Evolutionary conservation across 805 yeast genomes (phyloP).

Genomic region (Metschnikowia colocasiae): DNA sequence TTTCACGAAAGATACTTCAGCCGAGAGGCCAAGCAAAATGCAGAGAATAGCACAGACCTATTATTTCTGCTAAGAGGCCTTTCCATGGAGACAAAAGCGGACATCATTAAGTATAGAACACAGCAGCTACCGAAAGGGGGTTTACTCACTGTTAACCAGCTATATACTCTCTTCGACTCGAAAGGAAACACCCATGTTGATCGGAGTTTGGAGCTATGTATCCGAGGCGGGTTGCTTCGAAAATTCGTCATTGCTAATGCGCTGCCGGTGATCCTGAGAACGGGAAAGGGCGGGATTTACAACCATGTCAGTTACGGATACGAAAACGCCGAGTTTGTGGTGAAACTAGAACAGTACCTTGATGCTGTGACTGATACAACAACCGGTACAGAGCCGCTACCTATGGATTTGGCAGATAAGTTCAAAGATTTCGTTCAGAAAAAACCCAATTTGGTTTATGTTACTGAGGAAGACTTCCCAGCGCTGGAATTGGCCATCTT

Average conservation of each 20-base stretch:
- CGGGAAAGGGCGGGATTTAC: constrained; percentile 23
- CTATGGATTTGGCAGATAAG: constrained; percentile 17
- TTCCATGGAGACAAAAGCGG: constrained; percentile 34
- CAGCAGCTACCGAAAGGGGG: constrained; percentile 34
- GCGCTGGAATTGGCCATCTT: constrained; percentile 29
- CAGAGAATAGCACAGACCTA: constrained; percentile 22
- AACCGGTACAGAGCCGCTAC: constrained; percentile 11
- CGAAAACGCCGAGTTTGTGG: constrained; percentile 39
- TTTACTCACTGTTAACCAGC: constrained; percentile 42
- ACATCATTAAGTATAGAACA: constrained; percentile 31
- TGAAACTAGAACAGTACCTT: constrained; percentile 24
- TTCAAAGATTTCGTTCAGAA: constrained; percentile 21
- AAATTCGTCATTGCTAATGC: constrained; percentile 43
- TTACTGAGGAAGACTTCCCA: constrained; percentile 23
- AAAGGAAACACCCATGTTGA: constrained; percentile 51
- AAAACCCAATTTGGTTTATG: constrained; percentile 29
- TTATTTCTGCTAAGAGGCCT: constrained; percentile 35
- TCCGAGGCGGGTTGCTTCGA: constrained; percentile 35
- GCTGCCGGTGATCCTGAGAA: constrained; percentile 41
- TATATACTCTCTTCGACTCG: constrained; percentile 45
- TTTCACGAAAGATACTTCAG: constrained; percentile 25
- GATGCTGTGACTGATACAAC: constrained; percentile 16
- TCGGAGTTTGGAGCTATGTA: constrained; percentile 35
- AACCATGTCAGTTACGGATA: constrained; percentile 36
- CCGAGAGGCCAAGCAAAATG: constrained; percentile 11